These are phyloP conservation scores for Excoecaria cochinchinensis DNA, from an alignment of 345 rosid species.

Conservation along the genomic window DNA sequence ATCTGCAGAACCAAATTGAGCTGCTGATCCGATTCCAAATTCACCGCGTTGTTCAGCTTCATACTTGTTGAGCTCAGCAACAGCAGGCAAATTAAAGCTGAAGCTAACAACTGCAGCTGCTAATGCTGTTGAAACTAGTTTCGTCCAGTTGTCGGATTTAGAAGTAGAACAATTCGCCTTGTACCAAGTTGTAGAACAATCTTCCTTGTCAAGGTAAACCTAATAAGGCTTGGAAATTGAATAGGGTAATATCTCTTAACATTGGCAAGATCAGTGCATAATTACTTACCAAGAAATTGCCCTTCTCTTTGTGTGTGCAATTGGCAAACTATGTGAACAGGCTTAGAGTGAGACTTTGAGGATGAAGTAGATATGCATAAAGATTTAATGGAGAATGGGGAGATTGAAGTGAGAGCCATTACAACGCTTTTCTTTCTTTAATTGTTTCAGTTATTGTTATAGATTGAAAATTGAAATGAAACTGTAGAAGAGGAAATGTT, in stretches of 20 bases:
- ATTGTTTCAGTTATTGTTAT: background rate
- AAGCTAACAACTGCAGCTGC: conserved; percentile 59
- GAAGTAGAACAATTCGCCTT: conserved; percentile 22
- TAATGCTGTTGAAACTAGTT: conserved; percentile 57
- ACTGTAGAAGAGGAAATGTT: background rate
- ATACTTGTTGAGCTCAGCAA: conserved; percentile 79
- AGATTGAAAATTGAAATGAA: background rate
- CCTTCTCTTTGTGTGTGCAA: conserved; percentile 19
- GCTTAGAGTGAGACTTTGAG: conserved; percentile 26
- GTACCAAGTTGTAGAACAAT: conserved; percentile 26
- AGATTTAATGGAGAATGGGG: conserved; percentile 32
- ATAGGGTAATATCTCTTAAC: background rate
- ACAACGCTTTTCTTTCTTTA: background rate
- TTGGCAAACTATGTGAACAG: conserved; percentile 26
- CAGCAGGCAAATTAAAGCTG: conserved; percentile 50
- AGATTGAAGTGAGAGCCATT: conserved; percentile 43
- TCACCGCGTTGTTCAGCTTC: conserved; percentile 90
- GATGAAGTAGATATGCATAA: conserved; percentile 19
- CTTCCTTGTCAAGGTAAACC: conserved; percentile 50
- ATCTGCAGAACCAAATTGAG: conserved; percentile 88
- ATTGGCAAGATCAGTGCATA: background rate
- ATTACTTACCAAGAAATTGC: conserved; percentile 23
- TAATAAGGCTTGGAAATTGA: conserved; percentile 19
- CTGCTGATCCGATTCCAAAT: conserved; percentile 90
- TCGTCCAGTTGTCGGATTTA: conserved; percentile 50